Evolutionary conservation across 257 asterid genomes (phyloP).

Genomic region (Leonotis leonurus): DNA sequence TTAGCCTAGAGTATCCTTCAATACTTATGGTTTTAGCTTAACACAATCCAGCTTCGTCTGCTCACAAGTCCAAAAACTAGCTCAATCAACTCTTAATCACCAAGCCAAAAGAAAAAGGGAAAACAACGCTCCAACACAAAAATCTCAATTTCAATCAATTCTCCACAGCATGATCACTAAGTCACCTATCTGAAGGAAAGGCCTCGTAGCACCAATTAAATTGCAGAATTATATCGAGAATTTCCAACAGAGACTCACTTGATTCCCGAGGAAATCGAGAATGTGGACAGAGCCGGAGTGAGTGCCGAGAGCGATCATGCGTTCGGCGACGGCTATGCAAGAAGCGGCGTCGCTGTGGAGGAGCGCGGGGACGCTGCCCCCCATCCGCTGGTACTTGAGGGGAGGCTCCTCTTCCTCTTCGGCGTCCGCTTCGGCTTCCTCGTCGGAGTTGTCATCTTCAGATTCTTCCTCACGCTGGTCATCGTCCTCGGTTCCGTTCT

Average conservation of each 20-base stretch:
- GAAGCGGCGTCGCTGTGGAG: conserved; percentile 84
- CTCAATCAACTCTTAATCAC: neutral
- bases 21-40: neutral
- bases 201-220: neutral
- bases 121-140: neutral
- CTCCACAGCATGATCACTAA: conserved; percentile 2
- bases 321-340: conserved; percentile 81
- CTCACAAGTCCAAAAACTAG: conserved; percentile 4
- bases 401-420: conserved; percentile 76
- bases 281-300: conserved; percentile 77
- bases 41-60: neutral
- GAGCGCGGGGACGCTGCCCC: conserved; percentile 85
- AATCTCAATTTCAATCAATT: conserved; percentile 11
- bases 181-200: neutral
- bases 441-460: conserved; percentile 55
- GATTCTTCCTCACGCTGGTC: conserved; percentile 83
- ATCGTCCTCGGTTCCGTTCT: conserved; percentile 90
- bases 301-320: conserved; percentile 97
- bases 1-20: no score
- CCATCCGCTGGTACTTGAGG: conserved; percentile 97
- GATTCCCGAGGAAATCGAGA: conserved; percentile 96
- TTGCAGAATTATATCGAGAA: neutral
- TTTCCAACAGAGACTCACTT: conserved; percentile 32
- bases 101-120: neutral
- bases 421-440: conserved; percentile 50